Evolutionary conservation across 2,329 filamentous ascomycete genomes (phyloP).

Genomic region (Ustulina deusta): DNA sequence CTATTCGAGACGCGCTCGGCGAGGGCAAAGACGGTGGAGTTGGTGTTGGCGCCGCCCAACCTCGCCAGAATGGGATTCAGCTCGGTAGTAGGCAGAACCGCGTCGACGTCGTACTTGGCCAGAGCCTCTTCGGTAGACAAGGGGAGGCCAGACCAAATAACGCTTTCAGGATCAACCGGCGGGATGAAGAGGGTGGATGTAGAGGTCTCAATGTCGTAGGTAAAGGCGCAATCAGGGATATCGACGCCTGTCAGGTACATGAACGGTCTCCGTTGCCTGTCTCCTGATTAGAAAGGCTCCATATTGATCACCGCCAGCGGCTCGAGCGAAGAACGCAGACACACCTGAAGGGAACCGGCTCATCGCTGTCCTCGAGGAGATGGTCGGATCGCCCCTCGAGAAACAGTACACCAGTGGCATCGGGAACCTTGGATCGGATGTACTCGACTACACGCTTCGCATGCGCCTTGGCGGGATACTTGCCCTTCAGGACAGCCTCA

Average conservation of each 20-base stretch:
- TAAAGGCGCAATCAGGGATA: conserved; percentile 81
- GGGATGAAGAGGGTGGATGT: conserved; percentile 91
- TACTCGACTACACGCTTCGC: conserved; percentile 84
- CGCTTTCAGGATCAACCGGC: conserved; percentile 84
- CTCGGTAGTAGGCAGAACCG: conserved; percentile 77
- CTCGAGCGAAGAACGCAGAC: conserved; percentile 14
- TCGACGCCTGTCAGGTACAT: conserved; percentile 91
- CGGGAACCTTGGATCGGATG: conserved; percentile 75
- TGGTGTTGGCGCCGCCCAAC: conserved; percentile 56
- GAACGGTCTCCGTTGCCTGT: conserved; percentile 88
- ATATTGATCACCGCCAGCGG: not conserved
- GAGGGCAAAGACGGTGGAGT: conserved; percentile 78
- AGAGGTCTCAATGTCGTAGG: conserved; percentile 81
- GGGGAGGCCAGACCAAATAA: conserved; percentile 94
- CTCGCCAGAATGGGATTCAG: conserved; percentile 78
- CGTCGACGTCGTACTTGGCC: conserved; percentile 82
- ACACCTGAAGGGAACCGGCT: conserved; percentile 82
- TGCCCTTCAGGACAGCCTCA: conserved; percentile 68
- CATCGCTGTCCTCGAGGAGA: conserved; percentile 90
- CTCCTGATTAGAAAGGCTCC: not conserved
- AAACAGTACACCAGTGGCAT: conserved; percentile 80
- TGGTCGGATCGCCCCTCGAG: conserved; percentile 85
- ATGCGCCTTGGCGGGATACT: conserved; percentile 88
- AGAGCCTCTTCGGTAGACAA: conserved; percentile 80
- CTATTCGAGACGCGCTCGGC: conserved; percentile 79